Evolutionary conservation across 2,329 filamentous ascomycete species (phyloP).

Genomic region (Tolypocladium nubicola): DNA sequence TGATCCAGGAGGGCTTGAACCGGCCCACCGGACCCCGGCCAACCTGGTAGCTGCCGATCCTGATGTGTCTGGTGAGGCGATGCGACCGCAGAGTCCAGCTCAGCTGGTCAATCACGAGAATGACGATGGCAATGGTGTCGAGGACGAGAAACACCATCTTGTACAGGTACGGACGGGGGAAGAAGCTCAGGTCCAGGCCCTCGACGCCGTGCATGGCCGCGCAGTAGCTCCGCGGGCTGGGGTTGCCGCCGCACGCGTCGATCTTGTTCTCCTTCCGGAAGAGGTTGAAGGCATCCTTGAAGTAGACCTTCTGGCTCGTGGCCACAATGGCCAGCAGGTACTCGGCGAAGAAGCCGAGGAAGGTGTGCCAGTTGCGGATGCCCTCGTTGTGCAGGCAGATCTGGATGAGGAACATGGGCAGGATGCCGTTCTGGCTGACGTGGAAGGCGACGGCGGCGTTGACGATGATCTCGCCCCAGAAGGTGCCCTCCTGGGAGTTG

Average conservation of each 20-base stretch:
- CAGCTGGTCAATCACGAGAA: slow-evolving; percentile 22
- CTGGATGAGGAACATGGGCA: slow-evolving; percentile 27
- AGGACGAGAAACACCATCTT: slow-evolving; percentile 26
- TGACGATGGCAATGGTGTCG: slow-evolving; percentile 23
- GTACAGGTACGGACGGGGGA: slow-evolving; percentile 25
- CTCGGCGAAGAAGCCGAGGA: slow-evolving; percentile 26
- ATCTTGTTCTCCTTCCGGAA: slow-evolving; percentile 21
- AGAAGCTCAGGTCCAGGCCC: slow-evolving; percentile 23
- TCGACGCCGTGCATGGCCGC: slow-evolving; percentile 22
- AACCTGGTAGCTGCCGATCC: slow-evolving; percentile 18
- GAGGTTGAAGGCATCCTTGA: slow-evolving; percentile 20
- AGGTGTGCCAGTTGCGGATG: slow-evolving; percentile 29
- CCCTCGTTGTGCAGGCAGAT: slow-evolving; percentile 27
- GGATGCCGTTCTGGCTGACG: slow-evolving; percentile 24
- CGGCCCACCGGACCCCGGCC: slow-evolving; percentile 20
- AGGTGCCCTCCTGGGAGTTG: slow-evolving; percentile 27
- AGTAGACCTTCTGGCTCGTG: slow-evolving; percentile 23
- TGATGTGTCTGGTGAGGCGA: slow-evolving; percentile 17
- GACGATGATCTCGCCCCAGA: slow-evolving; percentile 27
- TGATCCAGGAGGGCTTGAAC: slow-evolving; percentile 16
- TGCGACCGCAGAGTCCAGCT: slow-evolving; percentile 26
- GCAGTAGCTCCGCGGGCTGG: slow-evolving; percentile 27
- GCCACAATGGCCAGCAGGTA: slow-evolving; percentile 27
- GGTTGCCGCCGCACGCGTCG: slow-evolving; percentile 22
- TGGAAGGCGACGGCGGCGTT: slow-evolving; percentile 27